phyloP scores from a whole-genome alignment of 2,329 filamentous ascomycete genomes.

The Aureobasidium leucospermi region DNA sequence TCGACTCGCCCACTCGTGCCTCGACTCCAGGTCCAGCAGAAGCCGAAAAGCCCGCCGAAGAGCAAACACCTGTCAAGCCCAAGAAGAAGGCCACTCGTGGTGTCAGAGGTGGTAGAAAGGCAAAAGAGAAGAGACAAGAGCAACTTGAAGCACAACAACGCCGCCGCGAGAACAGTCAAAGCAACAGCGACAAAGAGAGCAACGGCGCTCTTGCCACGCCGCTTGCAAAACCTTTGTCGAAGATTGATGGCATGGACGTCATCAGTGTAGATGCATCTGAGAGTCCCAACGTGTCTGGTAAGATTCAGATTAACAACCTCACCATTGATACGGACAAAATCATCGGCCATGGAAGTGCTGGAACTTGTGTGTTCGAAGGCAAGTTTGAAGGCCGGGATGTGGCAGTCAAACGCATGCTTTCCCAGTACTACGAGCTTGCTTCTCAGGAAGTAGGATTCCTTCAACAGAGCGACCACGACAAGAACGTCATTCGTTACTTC shows the following conservation, averaged over 20 bases:
- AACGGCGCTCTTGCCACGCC: slow-evolving; percentile 22
- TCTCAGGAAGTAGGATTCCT: slow-evolving; percentile 87
- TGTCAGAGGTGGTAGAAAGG: slow-evolving; percentile 28
- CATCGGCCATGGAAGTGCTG: slow-evolving; percentile 77
- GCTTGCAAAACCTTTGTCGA: slow-evolving; percentile 22
- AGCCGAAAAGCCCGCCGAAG: slow-evolving; percentile 11
- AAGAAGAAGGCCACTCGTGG: slow-evolving; percentile 46
- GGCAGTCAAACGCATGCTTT: slow-evolving; percentile 93
- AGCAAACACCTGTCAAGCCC: slow-evolving; percentile 16
- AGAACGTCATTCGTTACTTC: slow-evolving; percentile 94
- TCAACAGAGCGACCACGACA: slow-evolving; percentile 89
- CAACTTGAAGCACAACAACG: slow-evolving; percentile 17
- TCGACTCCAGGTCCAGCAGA: neutral
- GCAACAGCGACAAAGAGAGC: slow-evolving; percentile 18
- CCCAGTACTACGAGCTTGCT: slow-evolving; percentile 91
- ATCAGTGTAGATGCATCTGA: slow-evolving; percentile 38
- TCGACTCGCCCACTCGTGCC: slow-evolving; percentile 12
- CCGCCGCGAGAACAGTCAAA: slow-evolving; percentile 12
- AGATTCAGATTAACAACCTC: slow-evolving; percentile 54
- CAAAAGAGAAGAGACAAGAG: slow-evolving; percentile 24
- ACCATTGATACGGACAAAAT: slow-evolving; percentile 53
- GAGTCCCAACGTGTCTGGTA: slow-evolving; percentile 36
- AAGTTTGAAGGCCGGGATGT: slow-evolving; percentile 88
- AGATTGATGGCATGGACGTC: slow-evolving; percentile 28
- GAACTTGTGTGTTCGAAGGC: slow-evolving; percentile 94